These are phyloP conservation scores for Naganishia vishniacii DNA, from an alignment of 768 basidiomycete genomes.

Conservation along the genomic window DNA sequence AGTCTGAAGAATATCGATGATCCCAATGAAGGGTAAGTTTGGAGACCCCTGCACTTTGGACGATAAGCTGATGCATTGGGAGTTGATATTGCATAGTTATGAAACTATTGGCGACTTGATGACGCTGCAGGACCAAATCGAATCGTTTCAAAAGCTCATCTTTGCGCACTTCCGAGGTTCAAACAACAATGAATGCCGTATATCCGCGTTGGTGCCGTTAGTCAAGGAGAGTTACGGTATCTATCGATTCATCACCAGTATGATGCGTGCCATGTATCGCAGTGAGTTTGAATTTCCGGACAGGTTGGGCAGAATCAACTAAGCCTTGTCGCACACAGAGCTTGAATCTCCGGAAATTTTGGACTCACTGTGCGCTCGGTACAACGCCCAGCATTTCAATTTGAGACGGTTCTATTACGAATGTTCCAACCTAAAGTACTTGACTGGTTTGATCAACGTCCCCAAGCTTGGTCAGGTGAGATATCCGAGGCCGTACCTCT, in stretches of 20 bases:
- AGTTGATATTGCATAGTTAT: conserved; percentile 60
- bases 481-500: neutral
- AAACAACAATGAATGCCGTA: conserved; percentile 92
- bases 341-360: conserved; percentile 83
- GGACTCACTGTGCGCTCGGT: conserved; percentile 80
- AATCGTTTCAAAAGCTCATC: conserved; percentile 95
- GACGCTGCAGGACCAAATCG: conserved; percentile 96
- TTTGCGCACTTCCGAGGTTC: conserved; percentile 90
- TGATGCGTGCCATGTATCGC: conserved; percentile 95
- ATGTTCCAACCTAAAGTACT: conserved; percentile 95
- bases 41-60: conserved; percentile 22
- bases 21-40: conserved; percentile 90
- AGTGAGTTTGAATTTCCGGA: conserved; percentile 54
- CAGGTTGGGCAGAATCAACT: neutral
- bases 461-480: conserved; percentile 88
- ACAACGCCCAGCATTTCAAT: conserved; percentile 81
- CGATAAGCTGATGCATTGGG: neutral
- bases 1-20: conserved; percentile 95
- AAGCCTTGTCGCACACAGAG: conserved; percentile 54
- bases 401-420: conserved; percentile 98
- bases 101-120: conserved; percentile 97
- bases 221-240: conserved; percentile 99
- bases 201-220: conserved; percentile 87
- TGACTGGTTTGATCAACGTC: conserved; percentile 95
- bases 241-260: conserved; percentile 96